These are phyloP conservation scores for Gigaspora rosea DNA, from an alignment of 192 early-diverging fungal genomes.

Conservation along the genomic window DNA sequence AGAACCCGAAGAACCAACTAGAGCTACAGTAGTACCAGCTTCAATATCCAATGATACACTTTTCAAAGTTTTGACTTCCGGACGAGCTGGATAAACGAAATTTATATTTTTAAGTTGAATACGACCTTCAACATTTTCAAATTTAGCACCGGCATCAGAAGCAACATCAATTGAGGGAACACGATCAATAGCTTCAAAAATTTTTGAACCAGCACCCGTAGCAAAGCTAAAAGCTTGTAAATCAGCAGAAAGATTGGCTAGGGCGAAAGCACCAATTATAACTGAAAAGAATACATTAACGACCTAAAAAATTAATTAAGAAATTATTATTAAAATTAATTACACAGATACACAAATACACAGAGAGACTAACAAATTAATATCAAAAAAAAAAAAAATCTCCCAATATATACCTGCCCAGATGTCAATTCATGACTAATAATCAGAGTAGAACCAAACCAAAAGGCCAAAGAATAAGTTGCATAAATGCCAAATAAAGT, in stretches of 20 bases:
- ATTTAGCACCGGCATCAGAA: conserved; percentile 48
- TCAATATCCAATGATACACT: conserved; percentile 49
- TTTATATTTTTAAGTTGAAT: conserved; percentile 58
- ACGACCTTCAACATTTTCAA: conserved; percentile 45
- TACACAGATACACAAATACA: too few species aligned
- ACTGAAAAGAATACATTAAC: conserved; percentile 75
- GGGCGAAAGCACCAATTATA: conserved; percentile 66
- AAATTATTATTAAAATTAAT: too few species aligned
- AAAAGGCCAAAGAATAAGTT: too few species aligned
- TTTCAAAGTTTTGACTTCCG: conserved; percentile 54
- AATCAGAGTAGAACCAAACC: too few species aligned
- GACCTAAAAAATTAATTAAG: conserved; percentile 31
- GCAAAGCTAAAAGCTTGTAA: conserved; percentile 74
- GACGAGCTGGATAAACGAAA: conserved; percentile 68
- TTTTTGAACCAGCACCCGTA: conserved; percentile 77
- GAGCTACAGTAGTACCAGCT: conserved; percentile 74
- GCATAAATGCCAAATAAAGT: conserved; percentile 73
- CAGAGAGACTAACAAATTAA: too few species aligned
- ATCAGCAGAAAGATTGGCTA: conserved; percentile 68
- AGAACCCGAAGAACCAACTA: conserved; percentile 82
- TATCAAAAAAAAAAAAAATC: too few species aligned
- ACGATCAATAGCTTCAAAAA: conserved; percentile 84
- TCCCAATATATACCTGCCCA: too few species aligned
- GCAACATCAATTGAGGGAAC: conserved; percentile 69
- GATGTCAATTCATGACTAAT: too few species aligned